These are phyloP conservation scores for Aspergillus biplanus DNA, from an alignment of 495 filamentous ascomycete genomes.

Conservation along the genomic window DNA sequence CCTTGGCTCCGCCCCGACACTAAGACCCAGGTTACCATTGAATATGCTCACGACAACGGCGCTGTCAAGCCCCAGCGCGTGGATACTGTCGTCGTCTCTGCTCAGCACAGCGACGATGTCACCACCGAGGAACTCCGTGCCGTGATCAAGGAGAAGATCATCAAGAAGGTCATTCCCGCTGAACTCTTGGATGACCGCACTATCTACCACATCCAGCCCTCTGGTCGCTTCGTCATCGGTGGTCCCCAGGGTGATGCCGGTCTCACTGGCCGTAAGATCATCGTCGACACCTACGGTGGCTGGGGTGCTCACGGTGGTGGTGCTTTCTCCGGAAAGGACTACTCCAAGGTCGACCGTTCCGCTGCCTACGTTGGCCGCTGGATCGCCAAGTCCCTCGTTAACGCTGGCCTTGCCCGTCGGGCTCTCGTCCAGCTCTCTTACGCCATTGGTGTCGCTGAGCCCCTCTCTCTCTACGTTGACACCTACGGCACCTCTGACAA, in stretches of 20 bases:
- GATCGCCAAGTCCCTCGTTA: slow-evolving; percentile 97
- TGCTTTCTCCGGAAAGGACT: slow-evolving; percentile 99
- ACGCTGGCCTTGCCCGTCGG: slow-evolving; percentile 85
- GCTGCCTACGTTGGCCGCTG: slow-evolving; percentile 96
- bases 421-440: slow-evolving; percentile 96
- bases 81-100: slow-evolving; percentile 95
- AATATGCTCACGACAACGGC: slow-evolving; percentile 95
- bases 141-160: slow-evolving; percentile 96
- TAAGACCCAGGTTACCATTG: slow-evolving; percentile 99
- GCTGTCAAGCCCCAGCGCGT: slow-evolving; percentile 91
- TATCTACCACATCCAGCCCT: slow-evolving; percentile 97
- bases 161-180: slow-evolving; percentile 89
- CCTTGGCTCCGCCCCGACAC: slow-evolving; percentile 97
- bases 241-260: slow-evolving; percentile 98
- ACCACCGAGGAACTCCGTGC: slow-evolving; percentile 90
- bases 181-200: slow-evolving; percentile 91
- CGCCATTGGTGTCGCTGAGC: slow-evolving; percentile 98
- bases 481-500: slow-evolving; percentile 70
- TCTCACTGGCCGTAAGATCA: slow-evolving; percentile 99
- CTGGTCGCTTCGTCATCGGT: slow-evolving; percentile 97
- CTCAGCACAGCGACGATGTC: slow-evolving; percentile 89
- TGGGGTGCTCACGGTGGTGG: slow-evolving; percentile 99
- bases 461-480: slow-evolving; percentile 78
- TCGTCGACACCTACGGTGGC: slow-evolving; percentile 99
- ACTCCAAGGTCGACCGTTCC: slow-evolving; percentile 99